Evolutionary conservation across 352 stramenopile genomes (phyloP).

Genomic region (Pythium folliculosum): DNA sequence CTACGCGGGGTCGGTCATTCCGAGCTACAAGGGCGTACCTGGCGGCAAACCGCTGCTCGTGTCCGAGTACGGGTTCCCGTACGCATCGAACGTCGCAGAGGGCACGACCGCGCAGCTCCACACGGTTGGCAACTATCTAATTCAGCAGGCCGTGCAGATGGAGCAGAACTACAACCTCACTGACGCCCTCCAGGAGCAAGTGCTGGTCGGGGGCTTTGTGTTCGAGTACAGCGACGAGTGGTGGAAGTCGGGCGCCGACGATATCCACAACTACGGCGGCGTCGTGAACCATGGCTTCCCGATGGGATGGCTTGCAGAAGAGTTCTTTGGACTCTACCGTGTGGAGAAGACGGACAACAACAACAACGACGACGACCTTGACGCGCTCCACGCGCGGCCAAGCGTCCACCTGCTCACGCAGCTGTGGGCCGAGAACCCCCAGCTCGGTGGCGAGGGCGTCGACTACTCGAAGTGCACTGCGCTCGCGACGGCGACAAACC

Average conservation of each 20-base stretch:
- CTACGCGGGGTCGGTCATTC: constrained; percentile 57
- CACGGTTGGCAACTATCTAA: constrained; percentile 42
- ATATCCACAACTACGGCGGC: constrained; percentile 54
- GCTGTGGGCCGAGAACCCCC: constrained; percentile 39
- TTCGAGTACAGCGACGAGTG: constrained; percentile 83
- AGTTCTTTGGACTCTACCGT: constrained; percentile 61
- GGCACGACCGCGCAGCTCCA: constrained; percentile 45
- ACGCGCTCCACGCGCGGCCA: constrained; percentile 42
- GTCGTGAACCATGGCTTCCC: constrained; percentile 55
- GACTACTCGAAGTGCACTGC: constrained; percentile 37
- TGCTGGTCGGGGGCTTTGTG: constrained; percentile 64
- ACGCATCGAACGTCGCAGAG: constrained; percentile 47
- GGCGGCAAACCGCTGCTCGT: constrained; percentile 51
- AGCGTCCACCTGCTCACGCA: constrained; percentile 53
- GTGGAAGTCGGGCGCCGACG: constrained; percentile 61
- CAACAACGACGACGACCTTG: constrained; percentile 8
- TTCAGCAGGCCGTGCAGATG: constrained; percentile 52
- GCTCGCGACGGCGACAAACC: background rate
- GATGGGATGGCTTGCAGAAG: constrained; percentile 61
- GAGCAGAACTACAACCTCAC: constrained; percentile 55
- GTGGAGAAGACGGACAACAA: constrained; percentile 16
- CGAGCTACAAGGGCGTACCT: constrained; percentile 46
- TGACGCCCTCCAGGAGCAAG: constrained; percentile 50
- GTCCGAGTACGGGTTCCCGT: constrained; percentile 68
- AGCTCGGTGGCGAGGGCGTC: constrained; percentile 40